Conservation (phyloP, 2,329 filamentous ascomycete genomes). For the Bipolaris cookei region DNA sequence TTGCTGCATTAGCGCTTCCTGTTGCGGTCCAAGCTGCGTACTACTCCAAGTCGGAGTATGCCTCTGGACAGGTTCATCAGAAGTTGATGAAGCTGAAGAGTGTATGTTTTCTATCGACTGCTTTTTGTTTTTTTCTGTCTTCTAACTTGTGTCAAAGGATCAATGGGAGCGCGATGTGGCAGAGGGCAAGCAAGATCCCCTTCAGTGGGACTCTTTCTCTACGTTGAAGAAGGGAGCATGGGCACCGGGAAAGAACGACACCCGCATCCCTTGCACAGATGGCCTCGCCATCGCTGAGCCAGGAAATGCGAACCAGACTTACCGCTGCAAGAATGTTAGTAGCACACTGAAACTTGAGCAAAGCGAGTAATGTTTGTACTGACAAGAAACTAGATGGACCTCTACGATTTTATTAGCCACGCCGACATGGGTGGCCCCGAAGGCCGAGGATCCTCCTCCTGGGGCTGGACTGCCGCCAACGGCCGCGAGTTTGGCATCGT, state of each 20-base stretch:
- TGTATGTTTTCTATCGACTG: slow-evolving; percentile 10
- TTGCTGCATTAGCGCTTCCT: slow-evolving; percentile 30
- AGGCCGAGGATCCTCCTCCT: slow-evolving; percentile 53
- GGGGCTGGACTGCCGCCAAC: slow-evolving; percentile 60
- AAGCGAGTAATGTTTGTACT: slow-evolving; percentile 27
- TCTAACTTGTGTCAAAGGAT: slow-evolving; percentile 13
- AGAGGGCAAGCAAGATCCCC: slow-evolving; percentile 23
- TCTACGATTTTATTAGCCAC: slow-evolving; percentile 63
- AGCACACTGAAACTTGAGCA: not conserved
- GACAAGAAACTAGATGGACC: slow-evolving; percentile 51
- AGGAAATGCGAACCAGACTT: slow-evolving; percentile 34
- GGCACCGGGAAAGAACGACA: slow-evolving; percentile 8
- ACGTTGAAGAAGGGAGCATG: slow-evolving; percentile 23
- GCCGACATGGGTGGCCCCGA: slow-evolving; percentile 57
- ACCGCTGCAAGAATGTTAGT: slow-evolving; percentile 33
- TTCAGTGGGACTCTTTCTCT: slow-evolving; percentile 32
- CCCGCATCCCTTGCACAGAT: slow-evolving; percentile 30
- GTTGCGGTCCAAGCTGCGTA: slow-evolving; percentile 30
- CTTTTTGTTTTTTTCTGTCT: not conserved
- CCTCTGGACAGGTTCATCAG: slow-evolving; percentile 31
- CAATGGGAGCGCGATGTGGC: slow-evolving; percentile 33
- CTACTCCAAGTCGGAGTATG: slow-evolving; percentile 33
- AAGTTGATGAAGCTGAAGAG: slow-evolving; percentile 38
- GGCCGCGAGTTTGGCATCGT: slow-evolving; percentile 62
- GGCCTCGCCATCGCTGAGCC: slow-evolving; percentile 31